These are phyloP conservation scores for Nissolia schottii DNA, from an alignment of 306 rosid species.

Conservation along the genomic window DNA sequence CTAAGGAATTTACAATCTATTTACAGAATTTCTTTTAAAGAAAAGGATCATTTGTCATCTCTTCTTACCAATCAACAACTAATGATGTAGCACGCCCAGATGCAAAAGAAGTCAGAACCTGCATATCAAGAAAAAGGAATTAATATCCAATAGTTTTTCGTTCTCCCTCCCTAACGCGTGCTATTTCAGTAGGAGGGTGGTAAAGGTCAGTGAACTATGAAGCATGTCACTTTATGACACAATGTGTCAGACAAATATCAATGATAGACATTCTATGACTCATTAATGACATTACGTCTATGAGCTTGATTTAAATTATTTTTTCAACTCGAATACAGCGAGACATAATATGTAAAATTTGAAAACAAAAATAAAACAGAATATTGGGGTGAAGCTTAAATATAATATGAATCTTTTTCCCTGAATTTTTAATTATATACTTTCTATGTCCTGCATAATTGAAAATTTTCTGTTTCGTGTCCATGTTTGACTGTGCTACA, in stretches of 20 bases:
- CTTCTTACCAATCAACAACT: slow-evolving; percentile 86
- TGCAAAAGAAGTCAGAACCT: slow-evolving; percentile 98
- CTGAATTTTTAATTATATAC: background rate
- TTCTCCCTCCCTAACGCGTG: background rate
- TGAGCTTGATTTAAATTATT: background rate
- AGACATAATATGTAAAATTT: background rate
- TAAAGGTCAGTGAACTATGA: background rate
- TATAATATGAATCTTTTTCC: background rate
- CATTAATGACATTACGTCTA: background rate
- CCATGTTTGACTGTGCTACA: background rate
- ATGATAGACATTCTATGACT: background rate
- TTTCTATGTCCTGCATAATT: background rate
- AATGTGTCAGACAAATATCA: background rate
- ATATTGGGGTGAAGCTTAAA: background rate
- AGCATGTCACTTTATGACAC: no score
- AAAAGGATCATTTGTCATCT: background rate
- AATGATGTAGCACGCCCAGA: slow-evolving; percentile 98
- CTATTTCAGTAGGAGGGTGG: slow-evolving; percentile 19
- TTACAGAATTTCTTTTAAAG: background rate
- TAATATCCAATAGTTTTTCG: background rate
- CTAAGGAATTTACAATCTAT: background rate
- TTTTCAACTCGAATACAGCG: background rate
- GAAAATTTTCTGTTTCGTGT: background rate
- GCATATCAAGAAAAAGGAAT: slow-evolving; percentile 15
- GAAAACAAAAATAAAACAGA: background rate